These are phyloP conservation scores for Chloris gayana DNA, from an alignment of 176 grass and related monocot genomes.

Conservation along the genomic window DNA sequence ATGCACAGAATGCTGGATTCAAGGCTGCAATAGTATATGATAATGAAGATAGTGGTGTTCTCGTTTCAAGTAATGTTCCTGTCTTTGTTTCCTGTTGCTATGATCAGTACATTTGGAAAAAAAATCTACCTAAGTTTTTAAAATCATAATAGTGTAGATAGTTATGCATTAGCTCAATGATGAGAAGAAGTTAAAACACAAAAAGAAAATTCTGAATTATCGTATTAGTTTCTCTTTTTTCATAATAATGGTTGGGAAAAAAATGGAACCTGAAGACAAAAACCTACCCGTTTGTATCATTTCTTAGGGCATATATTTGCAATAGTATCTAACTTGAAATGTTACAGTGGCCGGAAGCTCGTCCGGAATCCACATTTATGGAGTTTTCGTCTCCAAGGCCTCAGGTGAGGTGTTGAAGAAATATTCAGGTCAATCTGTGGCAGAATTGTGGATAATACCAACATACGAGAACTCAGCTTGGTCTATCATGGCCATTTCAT, in stretches of 20 bases:
- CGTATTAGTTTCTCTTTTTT: neutral
- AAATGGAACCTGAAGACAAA: neutral
- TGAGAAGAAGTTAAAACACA: neutral
- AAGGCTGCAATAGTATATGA: slow-evolving; percentile 83
- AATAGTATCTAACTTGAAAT: slow-evolving; percentile 23
- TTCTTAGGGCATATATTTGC: slow-evolving; percentile 10
- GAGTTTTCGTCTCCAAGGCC: slow-evolving; percentile 72
- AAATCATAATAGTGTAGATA: slow-evolving; percentile 22
- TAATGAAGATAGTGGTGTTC: slow-evolving; percentile 48
- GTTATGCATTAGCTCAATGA: neutral
- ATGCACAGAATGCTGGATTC: slow-evolving; percentile 79
- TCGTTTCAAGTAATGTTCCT: slow-evolving; percentile 80
- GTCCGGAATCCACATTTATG: slow-evolving; percentile 67
- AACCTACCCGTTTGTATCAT: neutral
- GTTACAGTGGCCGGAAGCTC: slow-evolving; percentile 89
- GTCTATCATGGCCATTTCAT: slow-evolving; percentile 85
- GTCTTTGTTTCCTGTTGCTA: neutral
- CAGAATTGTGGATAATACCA: slow-evolving; percentile 75
- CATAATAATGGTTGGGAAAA: no score
- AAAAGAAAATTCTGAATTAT: neutral
- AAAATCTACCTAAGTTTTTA: neutral
- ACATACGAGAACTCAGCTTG: slow-evolving; percentile 61
- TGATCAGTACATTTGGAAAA: neutral
- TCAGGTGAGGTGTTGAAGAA: slow-evolving; percentile 68
- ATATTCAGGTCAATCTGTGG: slow-evolving; percentile 59